These are phyloP conservation scores for Cytidiella melzeri DNA, from an alignment of 768 basidiomycete genomes.

Conservation along the genomic window DNA sequence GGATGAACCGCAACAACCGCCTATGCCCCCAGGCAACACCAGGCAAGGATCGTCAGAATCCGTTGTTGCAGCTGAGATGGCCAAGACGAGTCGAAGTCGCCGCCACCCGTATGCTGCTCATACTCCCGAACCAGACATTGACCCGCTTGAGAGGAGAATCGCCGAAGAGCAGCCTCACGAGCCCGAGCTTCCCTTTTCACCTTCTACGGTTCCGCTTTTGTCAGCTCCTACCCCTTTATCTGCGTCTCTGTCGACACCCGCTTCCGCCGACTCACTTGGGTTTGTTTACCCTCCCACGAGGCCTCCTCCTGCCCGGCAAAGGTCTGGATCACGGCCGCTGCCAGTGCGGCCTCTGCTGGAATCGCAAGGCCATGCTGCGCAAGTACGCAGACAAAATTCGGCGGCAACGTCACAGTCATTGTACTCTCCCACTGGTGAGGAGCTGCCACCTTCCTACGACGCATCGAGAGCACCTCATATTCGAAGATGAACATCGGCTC, in stretches of 20 bases:
- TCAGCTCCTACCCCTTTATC: too few relatives aligned
- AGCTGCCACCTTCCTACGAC: too few relatives aligned
- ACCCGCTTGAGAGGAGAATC: too few relatives aligned
- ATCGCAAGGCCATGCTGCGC: not conserved
- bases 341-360: not conserved
- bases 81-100: not conserved
- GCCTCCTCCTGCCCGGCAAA: not conserved
- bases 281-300: not conserved
- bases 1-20: not conserved
- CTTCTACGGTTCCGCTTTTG: too few relatives aligned
- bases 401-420: not conserved
- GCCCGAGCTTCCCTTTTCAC: too few relatives aligned
- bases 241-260: too few relatives aligned
- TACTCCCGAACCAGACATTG: constrained; percentile 3
- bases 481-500: too few relatives aligned
- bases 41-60: not conserved
- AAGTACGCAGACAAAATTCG: not conserved
- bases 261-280: too few relatives aligned
- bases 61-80: not conserved
- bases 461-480: too few relatives aligned
- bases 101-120: constrained; percentile 1
- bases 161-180: too few relatives aligned
- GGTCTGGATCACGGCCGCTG: not conserved
- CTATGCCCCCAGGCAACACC: not conserved
- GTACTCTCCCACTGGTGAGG: too few relatives aligned